Percentiles rank a stretch among this genome's conserved stretches.
Evolutionary conservation across 106 monocot genomes (phyloP).

Genomic region (Ottelia alismoides): DNA sequence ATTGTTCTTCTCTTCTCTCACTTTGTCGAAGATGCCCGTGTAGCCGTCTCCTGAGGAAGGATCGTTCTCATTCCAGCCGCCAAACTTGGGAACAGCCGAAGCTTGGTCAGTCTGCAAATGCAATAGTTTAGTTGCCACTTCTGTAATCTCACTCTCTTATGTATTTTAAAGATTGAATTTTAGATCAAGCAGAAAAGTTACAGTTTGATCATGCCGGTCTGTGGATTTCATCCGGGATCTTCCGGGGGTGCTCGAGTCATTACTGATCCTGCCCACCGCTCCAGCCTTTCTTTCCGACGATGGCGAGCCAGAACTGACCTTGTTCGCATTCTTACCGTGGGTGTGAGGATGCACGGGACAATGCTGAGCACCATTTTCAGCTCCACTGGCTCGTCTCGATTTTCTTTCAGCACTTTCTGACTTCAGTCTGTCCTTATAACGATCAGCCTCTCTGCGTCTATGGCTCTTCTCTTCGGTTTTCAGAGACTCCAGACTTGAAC

Average conservation of each 20-base stretch:
- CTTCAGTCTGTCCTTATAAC: too few relatives aligned
- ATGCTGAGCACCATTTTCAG: too few relatives aligned
- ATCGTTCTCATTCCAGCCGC: conserved; percentile 66
- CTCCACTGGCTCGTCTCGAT: too few relatives aligned
- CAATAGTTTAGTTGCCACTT: not conserved
- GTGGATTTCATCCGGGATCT: conserved; percentile 18
- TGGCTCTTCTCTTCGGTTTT: too few relatives aligned
- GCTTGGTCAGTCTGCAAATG: conserved; percentile 36
- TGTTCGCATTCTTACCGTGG: too few relatives aligned
- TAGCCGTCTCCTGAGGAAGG: conserved; percentile 69
- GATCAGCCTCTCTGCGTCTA: too few relatives aligned
- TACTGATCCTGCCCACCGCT: too few relatives aligned
- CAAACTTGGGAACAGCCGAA: conserved; percentile 56
- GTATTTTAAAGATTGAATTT: not conserved
- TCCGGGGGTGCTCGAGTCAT: conserved; percentile 18
- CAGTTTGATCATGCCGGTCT: conserved; percentile 35
- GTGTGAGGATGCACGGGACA: too few relatives aligned
- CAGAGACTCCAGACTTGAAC: too few relatives aligned
- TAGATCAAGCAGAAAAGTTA: conserved; percentile 9
- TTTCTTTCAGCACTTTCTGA: too few relatives aligned
- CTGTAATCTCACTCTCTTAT: not conserved
- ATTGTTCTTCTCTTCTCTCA: conserved; percentile 64
- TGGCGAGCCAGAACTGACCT: too few relatives aligned
- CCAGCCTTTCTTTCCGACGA: too few relatives aligned
- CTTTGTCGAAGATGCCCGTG: conserved; percentile 52